Evolutionary conservation across 2,329 filamentous ascomycete species (phyloP).

Genomic region (Epichloe gansuensis): DNA sequence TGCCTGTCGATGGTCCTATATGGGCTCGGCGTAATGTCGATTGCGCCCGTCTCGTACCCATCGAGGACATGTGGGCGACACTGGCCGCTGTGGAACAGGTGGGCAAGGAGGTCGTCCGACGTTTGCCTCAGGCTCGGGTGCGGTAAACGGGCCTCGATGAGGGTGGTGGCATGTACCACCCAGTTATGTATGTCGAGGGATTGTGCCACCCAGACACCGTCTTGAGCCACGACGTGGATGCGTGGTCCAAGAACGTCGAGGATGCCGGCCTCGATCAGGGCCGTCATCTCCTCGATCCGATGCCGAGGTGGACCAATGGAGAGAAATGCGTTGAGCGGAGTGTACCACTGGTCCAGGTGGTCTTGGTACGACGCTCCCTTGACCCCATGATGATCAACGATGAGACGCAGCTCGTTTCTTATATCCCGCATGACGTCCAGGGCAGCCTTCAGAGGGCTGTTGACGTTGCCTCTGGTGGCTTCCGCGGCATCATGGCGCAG

Average conservation of each 20-base stretch:
- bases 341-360: slow-evolving; percentile 5
- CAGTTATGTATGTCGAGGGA: slow-evolving; percentile 1
- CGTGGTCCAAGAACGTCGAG: slow-evolving; percentile 4
- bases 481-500: slow-evolving; percentile 1
- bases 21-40: slow-evolving; percentile 3
- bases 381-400: slow-evolving; percentile 5
- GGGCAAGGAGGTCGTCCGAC: slow-evolving; percentile 1
- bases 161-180: not conserved
- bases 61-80: slow-evolving; percentile 4
- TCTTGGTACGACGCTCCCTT: slow-evolving; percentile 2
- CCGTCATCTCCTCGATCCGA: slow-evolving; percentile 6
- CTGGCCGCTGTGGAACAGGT: slow-evolving; percentile 1
- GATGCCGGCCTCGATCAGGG: slow-evolving; percentile 2
- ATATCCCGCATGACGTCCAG: slow-evolving; percentile 5
- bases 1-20: not conserved
- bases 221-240: not conserved
- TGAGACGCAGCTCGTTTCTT: slow-evolving; percentile 4
- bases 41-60: slow-evolving; percentile 3
- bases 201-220: not conserved
- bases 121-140: not conserved
- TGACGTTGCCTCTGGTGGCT: slow-evolving; percentile 1
- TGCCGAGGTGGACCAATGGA: slow-evolving; percentile 4
- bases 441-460: slow-evolving; percentile 3
- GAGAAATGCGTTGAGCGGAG: slow-evolving; percentile 4
- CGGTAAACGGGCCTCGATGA: slow-evolving; percentile 4